Conservation (phyloP, 768 basidiomycete genomes). For the Mycena filopes region DNA sequence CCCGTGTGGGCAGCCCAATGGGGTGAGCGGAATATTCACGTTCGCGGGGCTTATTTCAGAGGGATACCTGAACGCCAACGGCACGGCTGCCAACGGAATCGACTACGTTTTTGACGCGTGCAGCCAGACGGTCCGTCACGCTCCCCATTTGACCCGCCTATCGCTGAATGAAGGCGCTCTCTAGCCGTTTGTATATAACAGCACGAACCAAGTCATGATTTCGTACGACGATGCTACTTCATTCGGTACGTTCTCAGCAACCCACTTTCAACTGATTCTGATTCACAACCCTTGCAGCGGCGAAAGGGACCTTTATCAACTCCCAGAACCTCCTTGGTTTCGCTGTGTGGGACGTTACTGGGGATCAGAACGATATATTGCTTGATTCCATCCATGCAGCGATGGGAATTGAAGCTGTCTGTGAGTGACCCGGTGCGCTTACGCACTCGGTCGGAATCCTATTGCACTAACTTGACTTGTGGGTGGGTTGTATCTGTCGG, state of each 20-base stretch:
- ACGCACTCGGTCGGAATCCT: too few species aligned
- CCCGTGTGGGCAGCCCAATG: constrained; percentile 64
- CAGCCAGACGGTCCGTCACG: constrained; percentile 77
- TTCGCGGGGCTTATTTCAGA: constrained; percentile 71
- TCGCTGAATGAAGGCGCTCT: background rate
- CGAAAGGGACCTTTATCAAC: constrained; percentile 72
- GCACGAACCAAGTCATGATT: constrained; percentile 62
- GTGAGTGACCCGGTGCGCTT: too few species aligned
- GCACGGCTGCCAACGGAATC: constrained; percentile 56
- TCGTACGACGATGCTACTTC: constrained; percentile 74
- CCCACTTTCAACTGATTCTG: background rate
- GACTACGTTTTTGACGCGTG: constrained; percentile 68
- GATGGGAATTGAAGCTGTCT: constrained; percentile 30
- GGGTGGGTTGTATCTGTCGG: too few species aligned
- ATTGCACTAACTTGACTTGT: too few species aligned
- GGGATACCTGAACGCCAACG: constrained; percentile 63
- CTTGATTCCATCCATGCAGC: constrained; percentile 66
- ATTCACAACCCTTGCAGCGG: constrained; percentile 34
- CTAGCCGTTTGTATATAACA: constrained; percentile 77
- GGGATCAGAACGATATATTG: constrained; percentile 70
- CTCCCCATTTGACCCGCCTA: background rate
- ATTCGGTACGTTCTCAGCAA: constrained; percentile 45
- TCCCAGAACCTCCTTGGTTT: constrained; percentile 68
- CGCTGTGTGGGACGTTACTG: constrained; percentile 77
- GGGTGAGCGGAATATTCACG: constrained; percentile 66